Percentiles rank a stretch among this genome's conserved stretches.
Conservation (phyloP, 2,329 filamentous ascomycete species). For the Aspergillus sp. region DNA sequence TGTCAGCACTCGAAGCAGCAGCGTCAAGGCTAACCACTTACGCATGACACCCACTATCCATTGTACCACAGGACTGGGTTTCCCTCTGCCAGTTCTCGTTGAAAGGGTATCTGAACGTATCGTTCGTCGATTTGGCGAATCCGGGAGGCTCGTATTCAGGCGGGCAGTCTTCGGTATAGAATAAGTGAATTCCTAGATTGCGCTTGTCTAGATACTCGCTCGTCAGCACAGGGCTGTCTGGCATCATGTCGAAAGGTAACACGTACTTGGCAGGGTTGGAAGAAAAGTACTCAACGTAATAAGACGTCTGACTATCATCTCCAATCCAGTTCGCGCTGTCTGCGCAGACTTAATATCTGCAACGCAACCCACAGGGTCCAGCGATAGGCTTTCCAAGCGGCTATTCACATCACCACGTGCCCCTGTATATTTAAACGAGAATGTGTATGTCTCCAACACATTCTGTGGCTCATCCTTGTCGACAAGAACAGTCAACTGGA, state of each 20-base stretch:
- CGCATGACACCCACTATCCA: conserved; percentile 37
- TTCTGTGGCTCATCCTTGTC: conserved; percentile 29
- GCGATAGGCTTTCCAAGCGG: conserved; percentile 21
- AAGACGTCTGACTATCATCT: conserved; percentile 37
- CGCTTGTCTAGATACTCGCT: conserved; percentile 24
- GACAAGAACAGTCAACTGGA: conserved; percentile 43
- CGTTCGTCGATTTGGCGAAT: conserved; percentile 26
- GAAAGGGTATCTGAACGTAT: conserved; percentile 30
- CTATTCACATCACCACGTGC: conserved; percentile 23
- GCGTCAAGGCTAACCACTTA: conserved; percentile 12
- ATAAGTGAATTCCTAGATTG: conserved; percentile 39
- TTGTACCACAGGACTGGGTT: conserved; percentile 24
- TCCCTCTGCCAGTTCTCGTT: conserved; percentile 33
- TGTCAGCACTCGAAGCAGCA: background rate
- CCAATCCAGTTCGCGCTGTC: conserved; percentile 37
- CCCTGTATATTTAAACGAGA: conserved; percentile 40
- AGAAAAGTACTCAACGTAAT: conserved; percentile 32
- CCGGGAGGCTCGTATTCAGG: conserved; percentile 36
- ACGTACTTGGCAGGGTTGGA: conserved; percentile 38
- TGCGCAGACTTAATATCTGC: conserved; percentile 31
- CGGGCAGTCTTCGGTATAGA: conserved; percentile 38
- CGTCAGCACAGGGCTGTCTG: conserved; percentile 2
- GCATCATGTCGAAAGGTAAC: background rate
- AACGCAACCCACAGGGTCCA: conserved; percentile 22
- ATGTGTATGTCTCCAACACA: conserved; percentile 46